A percentile compares a stretch with the other conserved stretches of the same genome.
phyloP scores from a whole-genome alignment of 1,284 basidiomycete species.

The Sanghuangporus weigelae region DNA sequence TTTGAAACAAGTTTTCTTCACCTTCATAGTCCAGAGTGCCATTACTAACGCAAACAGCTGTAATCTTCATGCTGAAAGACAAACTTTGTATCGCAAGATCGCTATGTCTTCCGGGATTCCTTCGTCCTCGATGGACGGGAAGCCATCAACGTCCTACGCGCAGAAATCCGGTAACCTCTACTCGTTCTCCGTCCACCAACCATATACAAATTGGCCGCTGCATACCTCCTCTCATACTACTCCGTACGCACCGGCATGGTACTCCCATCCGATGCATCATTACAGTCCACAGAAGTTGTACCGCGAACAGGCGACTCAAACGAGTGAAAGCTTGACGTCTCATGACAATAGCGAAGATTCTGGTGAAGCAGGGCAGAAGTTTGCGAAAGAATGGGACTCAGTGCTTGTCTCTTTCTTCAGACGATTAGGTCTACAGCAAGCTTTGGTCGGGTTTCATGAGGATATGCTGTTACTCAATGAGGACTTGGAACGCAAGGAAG shows the following conservation, averaged over 20 bases:
- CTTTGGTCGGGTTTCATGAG: slow-evolving; percentile 56
- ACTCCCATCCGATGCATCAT: slow-evolving; percentile 4
- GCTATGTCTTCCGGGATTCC: not conserved
- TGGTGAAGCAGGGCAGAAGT: not conserved
- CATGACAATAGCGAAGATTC: not conserved
- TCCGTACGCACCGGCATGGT: slow-evolving; percentile 15
- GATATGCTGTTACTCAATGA: slow-evolving; percentile 67
- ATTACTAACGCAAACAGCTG: no score
- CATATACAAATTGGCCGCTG: slow-evolving; percentile 17
- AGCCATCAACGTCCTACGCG: not conserved
- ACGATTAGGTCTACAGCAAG: slow-evolving; percentile 53
- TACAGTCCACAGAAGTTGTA: slow-evolving; percentile 10
- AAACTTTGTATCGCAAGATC: not conserved
- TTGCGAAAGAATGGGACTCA: slow-evolving; percentile 52
- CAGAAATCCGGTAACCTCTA: slow-evolving; percentile 6
- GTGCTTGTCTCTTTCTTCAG: slow-evolving; percentile 50
- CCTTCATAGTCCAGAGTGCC: no score
- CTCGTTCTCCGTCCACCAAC: slow-evolving; percentile 17
- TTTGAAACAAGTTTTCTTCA: no score
- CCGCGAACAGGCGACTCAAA: slow-evolving; percentile 3
- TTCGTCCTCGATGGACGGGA: not conserved
- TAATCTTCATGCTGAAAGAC: not conserved
- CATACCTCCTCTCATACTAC: slow-evolving; percentile 5
- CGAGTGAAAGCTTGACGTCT: not conserved
- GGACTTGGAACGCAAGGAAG: slow-evolving; percentile 52